phyloP scores from a whole-genome alignment of 2,329 filamentous ascomycete species.

The Coniella lustricola region DNA sequence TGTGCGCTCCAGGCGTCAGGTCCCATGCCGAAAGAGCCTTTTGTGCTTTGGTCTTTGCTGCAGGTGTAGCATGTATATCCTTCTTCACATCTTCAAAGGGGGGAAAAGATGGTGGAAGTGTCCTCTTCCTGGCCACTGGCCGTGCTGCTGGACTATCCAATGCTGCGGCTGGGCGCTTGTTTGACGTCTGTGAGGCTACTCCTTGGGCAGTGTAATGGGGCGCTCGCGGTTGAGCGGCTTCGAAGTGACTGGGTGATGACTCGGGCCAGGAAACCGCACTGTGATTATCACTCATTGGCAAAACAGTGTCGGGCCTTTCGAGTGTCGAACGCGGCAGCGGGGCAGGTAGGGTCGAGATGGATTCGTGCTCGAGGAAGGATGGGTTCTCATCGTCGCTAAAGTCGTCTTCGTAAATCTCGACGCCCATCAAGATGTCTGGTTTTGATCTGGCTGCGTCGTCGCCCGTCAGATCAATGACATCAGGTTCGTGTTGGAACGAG shows the following conservation, averaged over 20 bases:
- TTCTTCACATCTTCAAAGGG: constrained; percentile 25
- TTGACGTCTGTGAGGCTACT: constrained; percentile 17
- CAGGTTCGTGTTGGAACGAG: constrained; percentile 40
- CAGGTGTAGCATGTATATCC: constrained; percentile 22
- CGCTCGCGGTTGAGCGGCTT: constrained; percentile 25
- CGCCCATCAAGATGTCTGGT: constrained; percentile 25
- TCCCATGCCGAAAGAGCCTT: constrained; percentile 54
- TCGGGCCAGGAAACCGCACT: constrained; percentile 63
- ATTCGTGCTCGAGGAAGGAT: constrained; percentile 60
- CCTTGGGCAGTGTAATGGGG: constrained; percentile 8
- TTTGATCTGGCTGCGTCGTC: constrained; percentile 20
- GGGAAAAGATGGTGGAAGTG: constrained; percentile 48
- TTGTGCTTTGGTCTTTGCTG: constrained; percentile 28
- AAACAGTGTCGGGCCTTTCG: constrained; percentile 11
- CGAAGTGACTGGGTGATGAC: constrained; percentile 46
- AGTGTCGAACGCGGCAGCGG: constrained; percentile 22
- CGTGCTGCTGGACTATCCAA: constrained; percentile 24
- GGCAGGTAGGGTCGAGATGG: constrained; percentile 44
- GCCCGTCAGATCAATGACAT: constrained; percentile 30
- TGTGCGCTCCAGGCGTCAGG: constrained; percentile 64
- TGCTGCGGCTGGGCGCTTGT: constrained; percentile 37
- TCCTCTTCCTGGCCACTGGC: constrained; percentile 52
- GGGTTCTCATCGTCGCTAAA: constrained; percentile 78
- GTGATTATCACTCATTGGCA: constrained; percentile 21
- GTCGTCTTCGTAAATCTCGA: constrained; percentile 71